Evolutionary conservation across 192 early-diverging fungal genomes (phyloP), one percentile per base, ranked within the genome.

Genomic region (Spizellomyces punctatus): DNA sequence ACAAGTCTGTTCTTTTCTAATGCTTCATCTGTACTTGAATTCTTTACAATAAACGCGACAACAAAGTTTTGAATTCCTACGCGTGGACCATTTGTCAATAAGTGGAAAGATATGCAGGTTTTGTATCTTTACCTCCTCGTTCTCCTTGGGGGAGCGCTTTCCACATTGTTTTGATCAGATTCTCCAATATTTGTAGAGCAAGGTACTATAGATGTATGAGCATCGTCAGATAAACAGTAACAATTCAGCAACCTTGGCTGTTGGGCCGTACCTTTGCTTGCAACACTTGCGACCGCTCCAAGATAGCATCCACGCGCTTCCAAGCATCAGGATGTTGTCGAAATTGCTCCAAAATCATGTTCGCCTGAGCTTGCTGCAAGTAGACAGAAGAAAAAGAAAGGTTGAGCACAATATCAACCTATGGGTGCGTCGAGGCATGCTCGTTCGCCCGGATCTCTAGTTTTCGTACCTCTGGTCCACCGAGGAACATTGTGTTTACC

Each of bases 161-260:
- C 98, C 98, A 99, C 82, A 93, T 89, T 46, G 93, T 96, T 79
- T 96, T 94, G 78, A 99, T 93, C 41, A 98, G 87, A 76, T 91
- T 92, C 77, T 98, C 98, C 58, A 99, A 82, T 49, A 99, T 91
- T 68, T 90, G 88, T 59, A 99, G 86, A 63, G 95, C 98, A 78
- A 99, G 88, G 74, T 89, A 95, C 95, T 97, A 78, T 49, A 76
- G 46, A 22, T 21, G 17, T 56, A 71, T 27, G 57, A 10, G 57
- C 12, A 21, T 46, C 17, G 43, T 52, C 14, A 46, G 57, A 17
- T 41, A 61, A 14, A 14, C 14, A 61, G 59, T 19, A 41, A 61
- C 59, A 6, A 56, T 22, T 6, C 54, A 56, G n/a, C 5, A 56
- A 19, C n/a, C 0, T 56, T 56, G 14, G 17, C 0, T 16, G 17